phyloP scores from a whole-genome alignment of 192 early-diverging fungal species.

The Coemansia sp. region DNA sequence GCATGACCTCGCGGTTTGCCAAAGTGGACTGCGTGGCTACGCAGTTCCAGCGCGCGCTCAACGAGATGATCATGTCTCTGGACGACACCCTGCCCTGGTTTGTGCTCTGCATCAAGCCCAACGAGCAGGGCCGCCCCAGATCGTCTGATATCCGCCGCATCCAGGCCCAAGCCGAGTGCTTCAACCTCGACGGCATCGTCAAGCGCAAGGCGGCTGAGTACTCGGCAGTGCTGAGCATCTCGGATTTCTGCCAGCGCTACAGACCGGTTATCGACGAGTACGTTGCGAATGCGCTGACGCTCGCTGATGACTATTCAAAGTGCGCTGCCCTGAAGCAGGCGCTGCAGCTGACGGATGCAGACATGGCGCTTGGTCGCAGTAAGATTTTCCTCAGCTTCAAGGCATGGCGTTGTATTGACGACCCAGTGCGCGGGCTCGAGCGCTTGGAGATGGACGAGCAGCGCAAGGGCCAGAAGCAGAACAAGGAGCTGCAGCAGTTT shows the following conservation, averaged over 20 bases:
- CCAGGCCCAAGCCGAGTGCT: constrained; percentile 35
- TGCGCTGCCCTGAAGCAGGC: constrained; percentile 41
- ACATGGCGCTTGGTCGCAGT: constrained; percentile 54
- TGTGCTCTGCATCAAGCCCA: constrained; percentile 63
- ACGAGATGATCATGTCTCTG: constrained; percentile 64
- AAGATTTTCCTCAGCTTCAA: constrained; percentile 72
- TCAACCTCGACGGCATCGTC: constrained; percentile 24
- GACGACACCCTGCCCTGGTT: constrained; percentile 78
- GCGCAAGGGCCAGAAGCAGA: constrained; percentile 38
- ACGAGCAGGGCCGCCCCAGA: constrained; percentile 33
- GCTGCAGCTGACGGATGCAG: constrained; percentile 41
- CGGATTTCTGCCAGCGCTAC: constrained; percentile 51
- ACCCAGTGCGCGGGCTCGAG: constrained; percentile 61
- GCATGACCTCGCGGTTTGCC: constrained; percentile 49
- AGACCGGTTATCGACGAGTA: constrained; percentile 39
- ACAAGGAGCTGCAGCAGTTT: constrained; percentile 11
- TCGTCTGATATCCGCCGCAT: constrained; percentile 39
- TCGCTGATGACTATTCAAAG: constrained; percentile 16
- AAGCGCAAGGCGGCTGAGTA: constrained; percentile 45
- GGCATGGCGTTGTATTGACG: constrained; percentile 82
- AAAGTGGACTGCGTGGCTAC: constrained; percentile 61
- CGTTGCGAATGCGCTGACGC: constrained; percentile 17
- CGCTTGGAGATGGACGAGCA: constrained; percentile 58
- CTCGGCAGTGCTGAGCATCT: constrained; percentile 30
- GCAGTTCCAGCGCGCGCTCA: constrained; percentile 65